These are phyloP conservation scores for Termitomyces sp. DNA, from an alignment of 768 basidiomycete species.

Conservation along the genomic window DNA sequence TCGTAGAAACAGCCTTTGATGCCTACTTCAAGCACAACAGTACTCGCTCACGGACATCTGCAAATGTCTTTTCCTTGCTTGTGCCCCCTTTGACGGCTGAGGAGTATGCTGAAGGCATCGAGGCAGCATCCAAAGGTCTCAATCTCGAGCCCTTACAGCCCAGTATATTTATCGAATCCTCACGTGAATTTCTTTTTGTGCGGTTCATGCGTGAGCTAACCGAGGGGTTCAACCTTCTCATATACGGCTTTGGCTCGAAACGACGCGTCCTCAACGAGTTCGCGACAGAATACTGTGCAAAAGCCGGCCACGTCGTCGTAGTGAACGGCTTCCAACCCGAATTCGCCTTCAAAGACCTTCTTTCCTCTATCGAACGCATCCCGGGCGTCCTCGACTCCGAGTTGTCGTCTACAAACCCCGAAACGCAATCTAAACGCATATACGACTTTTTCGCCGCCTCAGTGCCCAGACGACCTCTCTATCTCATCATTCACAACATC, in stretches of 20 bases:
- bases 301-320: constrained; percentile 68
- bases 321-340: constrained; percentile 76
- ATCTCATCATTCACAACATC: constrained; percentile 83
- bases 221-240: constrained; percentile 83
- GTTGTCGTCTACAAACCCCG: constrained; percentile 37
- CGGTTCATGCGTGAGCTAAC: constrained; percentile 69
- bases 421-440: constrained; percentile 63
- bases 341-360: constrained; percentile 64
- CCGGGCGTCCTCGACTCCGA: constrained; percentile 37
- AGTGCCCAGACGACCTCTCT: constrained; percentile 40
- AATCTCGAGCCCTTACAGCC: constrained; percentile 30
- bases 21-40: constrained; percentile 74
- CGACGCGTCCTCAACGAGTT: constrained; percentile 71
- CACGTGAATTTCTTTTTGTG: constrained; percentile 41
- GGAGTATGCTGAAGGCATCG: constrained; percentile 48
- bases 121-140: constrained; percentile 19
- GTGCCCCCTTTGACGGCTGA: constrained; percentile 69
- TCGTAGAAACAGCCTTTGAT: constrained; percentile 75
- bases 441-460: constrained; percentile 54
- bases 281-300: constrained; percentile 51
- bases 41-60: constrained; percentile 66
- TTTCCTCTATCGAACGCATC: constrained; percentile 54
- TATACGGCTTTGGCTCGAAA: constrained; percentile 92
- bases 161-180: constrained; percentile 25
- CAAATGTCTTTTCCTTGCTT: constrained; percentile 73